Evolutionary conservation across 305 asterid species (phyloP).

Genomic region (Monarda citriodora): DNA sequence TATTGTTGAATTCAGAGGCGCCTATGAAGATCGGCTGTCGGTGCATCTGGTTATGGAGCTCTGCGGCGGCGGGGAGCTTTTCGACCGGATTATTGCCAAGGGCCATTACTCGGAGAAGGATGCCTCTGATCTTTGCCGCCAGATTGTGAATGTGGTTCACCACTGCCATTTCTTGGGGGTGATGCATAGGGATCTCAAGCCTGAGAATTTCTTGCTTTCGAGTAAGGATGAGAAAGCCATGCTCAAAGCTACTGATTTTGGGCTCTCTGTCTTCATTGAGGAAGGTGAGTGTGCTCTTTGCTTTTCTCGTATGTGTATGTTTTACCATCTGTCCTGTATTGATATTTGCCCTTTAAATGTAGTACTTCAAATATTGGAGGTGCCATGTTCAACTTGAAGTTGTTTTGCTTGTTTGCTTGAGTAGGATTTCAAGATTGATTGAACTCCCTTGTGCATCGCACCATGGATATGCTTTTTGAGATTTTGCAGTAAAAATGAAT

Average conservation of each 20-base stretch:
- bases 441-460: background rate
- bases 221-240: constrained; percentile 53
- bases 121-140: constrained; percentile 62
- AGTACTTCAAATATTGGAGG: too few species aligned
- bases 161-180: constrained; percentile 73
- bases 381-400: constrained; percentile 6
- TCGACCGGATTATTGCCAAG: constrained; percentile 58
- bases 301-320: constrained; percentile 8
- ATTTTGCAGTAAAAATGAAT: background rate
- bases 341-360: too few species aligned
- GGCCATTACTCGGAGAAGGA: constrained; percentile 64
- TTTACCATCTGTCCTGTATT: background rate
- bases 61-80: constrained; percentile 68
- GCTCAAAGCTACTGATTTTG: constrained; percentile 69
- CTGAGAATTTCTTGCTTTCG: constrained; percentile 69
- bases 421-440: constrained; percentile 11
- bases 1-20: constrained; percentile 61
- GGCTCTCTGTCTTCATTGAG: constrained; percentile 67
- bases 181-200: constrained; percentile 72
- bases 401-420: constrained; percentile 1
- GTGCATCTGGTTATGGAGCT: constrained; percentile 73
- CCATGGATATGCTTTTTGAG: background rate
- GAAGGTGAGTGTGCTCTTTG: constrained; percentile 40
- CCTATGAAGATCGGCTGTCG: constrained; percentile 52
- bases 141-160: constrained; percentile 67